Percentiles rank a stretch among this genome's conserved stretches.
These are phyloP conservation scores for Penicillium digitatum DNA, from an alignment of 2,329 filamentous ascomycete genomes.

Conservation along the genomic window DNA sequence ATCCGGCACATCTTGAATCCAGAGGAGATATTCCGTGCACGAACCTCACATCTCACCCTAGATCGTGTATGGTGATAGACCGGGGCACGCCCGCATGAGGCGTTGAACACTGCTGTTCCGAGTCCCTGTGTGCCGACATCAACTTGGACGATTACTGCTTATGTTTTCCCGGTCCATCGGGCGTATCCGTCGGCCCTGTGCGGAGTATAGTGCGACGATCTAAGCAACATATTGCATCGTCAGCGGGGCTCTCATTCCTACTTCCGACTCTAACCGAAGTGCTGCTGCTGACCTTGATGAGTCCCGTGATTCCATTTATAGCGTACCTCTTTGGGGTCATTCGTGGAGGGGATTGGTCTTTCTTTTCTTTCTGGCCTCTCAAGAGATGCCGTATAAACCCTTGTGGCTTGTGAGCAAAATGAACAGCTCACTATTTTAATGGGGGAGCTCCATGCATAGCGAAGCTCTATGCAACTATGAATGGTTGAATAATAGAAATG, in stretches of 20 bases:
- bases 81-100: conserved; percentile 68
- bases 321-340: conserved; percentile 71
- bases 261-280: conserved; percentile 11
- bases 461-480: background rate
- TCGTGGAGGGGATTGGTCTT: conserved; percentile 63
- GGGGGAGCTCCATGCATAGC: background rate
- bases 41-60: conserved; percentile 73
- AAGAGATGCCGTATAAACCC: conserved; percentile 66
- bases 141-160: conserved; percentile 75
- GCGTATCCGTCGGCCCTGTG: conserved; percentile 80
- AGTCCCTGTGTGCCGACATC: conserved; percentile 78
- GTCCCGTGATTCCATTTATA: background rate
- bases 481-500: background rate
- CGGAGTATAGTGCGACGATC: conserved; percentile 84
- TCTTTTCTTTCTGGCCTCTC: conserved; percentile 68
- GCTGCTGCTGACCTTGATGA: background rate
- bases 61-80: conserved; percentile 69
- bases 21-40: conserved; percentile 81
- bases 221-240: conserved; percentile 30
- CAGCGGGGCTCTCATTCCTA: background rate
- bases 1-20: conserved; percentile 79
- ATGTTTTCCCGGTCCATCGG: conserved; percentile 65
- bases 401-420: conserved; percentile 8
- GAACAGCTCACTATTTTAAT: background rate
- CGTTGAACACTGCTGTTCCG: conserved; percentile 74